Conservation (phyloP, 2,329 filamentous ascomycete species). For the Epichloe bromicola region DNA sequence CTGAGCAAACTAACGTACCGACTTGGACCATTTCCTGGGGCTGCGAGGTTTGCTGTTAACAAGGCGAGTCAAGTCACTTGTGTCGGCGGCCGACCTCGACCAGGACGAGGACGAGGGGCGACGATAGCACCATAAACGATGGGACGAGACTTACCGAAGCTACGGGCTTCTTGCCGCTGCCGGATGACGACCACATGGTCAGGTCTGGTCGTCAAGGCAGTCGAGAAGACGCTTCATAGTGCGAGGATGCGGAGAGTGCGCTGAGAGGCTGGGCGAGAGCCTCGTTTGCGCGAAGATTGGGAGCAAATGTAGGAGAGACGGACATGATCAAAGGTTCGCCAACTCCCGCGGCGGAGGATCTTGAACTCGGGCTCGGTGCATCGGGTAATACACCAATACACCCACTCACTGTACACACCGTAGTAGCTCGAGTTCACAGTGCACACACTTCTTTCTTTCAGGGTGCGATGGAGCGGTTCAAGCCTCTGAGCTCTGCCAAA, state of each 20-base stretch:
- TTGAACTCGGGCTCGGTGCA: background rate
- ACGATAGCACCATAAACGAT: background rate
- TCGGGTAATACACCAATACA: no score
- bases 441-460: no score
- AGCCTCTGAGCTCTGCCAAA: background rate
- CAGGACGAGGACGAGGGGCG: background rate
- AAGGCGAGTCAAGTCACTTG: conserved; percentile 3
- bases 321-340: background rate
- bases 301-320: background rate
- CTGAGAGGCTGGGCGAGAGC: conserved; percentile 13
- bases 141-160: conserved; percentile 48
- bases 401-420: no score
- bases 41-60: conserved; percentile 26
- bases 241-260: conserved; percentile 10
- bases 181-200: conserved; percentile 53
- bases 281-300: conserved; percentile 6
- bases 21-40: conserved; percentile 98
- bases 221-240: conserved; percentile 18
- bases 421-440: no score
- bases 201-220: conserved; percentile 15
- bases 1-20: conserved; percentile 45
- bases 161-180: conserved; percentile 54
- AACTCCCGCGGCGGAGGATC: background rate
- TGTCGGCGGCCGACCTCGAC: background rate
- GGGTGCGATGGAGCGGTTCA: no score